Base-by-base conservation (phyloP, 768 basidiomycete species). In the Collybia nuda region DNA sequence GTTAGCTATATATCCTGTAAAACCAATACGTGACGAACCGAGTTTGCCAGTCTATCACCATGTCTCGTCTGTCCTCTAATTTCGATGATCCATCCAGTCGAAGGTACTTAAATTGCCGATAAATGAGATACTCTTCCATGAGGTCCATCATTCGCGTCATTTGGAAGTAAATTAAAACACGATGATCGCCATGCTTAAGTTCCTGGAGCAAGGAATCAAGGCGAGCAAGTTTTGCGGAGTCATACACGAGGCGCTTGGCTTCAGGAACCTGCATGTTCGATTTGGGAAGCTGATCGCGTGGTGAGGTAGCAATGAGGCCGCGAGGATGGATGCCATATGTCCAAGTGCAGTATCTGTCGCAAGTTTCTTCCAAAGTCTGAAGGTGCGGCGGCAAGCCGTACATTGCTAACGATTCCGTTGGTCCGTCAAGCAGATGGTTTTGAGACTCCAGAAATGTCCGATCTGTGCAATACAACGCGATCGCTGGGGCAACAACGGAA, bases 111-210 rank as follows among this genome's bases (percentile, higher is more conserved):
- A 93, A 93, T 66, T 98, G 95, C 2, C 96, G 86, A 71, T 90
- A 97, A 51, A 97, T 92, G 53, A 99, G 77, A 66, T 98, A 99
- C 66, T 98, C 97, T 67, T 98, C 97, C 84, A 98, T 95, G 44
- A 98, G 75, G 66, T 98, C 95, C 87, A 99, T 97, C 97, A 98
- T 99, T 52, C 88, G 84, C 11, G 96, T 98, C 97, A 99, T 99
- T 69, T 99, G 97, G 85, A 98, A 98, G 72, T 98, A 99, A 17
- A 99, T 79, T 59, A 99, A 70, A 12, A 96, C 93, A 40, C 94
- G 86, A 68, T 99, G 97, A 54, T 95, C 95, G 1, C 86, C 89
- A 29, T 84, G 78, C 71, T 97, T 98, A 50, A 99, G 84, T 61
- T 96, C 91, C 53, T 91, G 88, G 6, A 99, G 75, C n/a, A 99